These are phyloP conservation scores for Rubia tinctorum DNA, from an alignment of 305 asterid genomes.

Conservation along the genomic window DNA sequence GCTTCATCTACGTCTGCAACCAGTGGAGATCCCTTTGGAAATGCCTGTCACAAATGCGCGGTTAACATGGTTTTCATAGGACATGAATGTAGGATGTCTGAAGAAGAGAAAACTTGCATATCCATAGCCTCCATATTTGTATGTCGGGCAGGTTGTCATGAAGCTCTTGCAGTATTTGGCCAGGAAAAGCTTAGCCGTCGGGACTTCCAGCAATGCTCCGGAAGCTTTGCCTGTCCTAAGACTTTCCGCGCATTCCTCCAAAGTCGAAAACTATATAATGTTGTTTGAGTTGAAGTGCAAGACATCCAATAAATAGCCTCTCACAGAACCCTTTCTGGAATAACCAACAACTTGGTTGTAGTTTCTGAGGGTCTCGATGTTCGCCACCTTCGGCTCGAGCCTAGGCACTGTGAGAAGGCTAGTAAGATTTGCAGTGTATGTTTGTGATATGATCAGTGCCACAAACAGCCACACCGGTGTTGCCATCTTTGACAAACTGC, in stretches of 20 bases:
- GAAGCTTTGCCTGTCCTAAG: constrained; percentile 29
- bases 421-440: constrained; percentile 44
- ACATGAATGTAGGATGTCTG: not conserved
- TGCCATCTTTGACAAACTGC: constrained; percentile 37
- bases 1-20: constrained; percentile 33
- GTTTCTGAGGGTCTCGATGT: constrained; percentile 23
- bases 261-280: constrained; percentile 12
- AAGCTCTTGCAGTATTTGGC: constrained; percentile 44
- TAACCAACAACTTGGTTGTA: constrained; percentile 29
- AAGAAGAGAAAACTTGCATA: constrained; percentile 21
- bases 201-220: constrained; percentile 39
- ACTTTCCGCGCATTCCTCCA: constrained; percentile 23
- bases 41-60: constrained; percentile 25
- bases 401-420: constrained; percentile 39
- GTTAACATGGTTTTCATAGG: not conserved
- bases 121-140: constrained; percentile 47
- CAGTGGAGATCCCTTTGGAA: constrained; percentile 37
- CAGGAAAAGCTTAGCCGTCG: constrained; percentile 34
- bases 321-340: constrained; percentile 29
- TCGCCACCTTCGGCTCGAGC: constrained; percentile 27
- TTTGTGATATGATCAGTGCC: constrained; percentile 36
- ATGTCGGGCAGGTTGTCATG: constrained; percentile 31
- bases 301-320: constrained; percentile 18
- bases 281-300: constrained; percentile 19
- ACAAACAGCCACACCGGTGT: constrained; percentile 39